phyloP scores from a whole-genome alignment of 148 eudicot species.

The Amaranthus hypochondriacus region DNA sequence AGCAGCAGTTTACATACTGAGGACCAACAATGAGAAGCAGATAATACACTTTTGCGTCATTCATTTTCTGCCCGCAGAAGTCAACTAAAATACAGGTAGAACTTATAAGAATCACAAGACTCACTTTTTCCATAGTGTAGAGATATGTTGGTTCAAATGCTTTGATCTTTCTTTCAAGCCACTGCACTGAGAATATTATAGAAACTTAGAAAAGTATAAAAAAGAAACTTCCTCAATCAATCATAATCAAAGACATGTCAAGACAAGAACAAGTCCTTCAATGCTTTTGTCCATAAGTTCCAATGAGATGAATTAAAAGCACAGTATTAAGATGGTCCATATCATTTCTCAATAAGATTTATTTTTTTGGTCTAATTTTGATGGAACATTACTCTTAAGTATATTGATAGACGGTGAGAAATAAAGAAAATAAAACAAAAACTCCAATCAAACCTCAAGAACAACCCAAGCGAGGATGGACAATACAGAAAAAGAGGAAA shows the following conservation, averaged over 20 bases:
- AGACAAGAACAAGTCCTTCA: background rate
- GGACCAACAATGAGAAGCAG: constrained; percentile 2
- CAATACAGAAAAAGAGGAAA: too few species aligned
- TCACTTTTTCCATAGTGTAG: constrained; percentile 86
- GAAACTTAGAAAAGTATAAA: constrained; percentile 23
- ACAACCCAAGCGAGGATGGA: too few species aligned
- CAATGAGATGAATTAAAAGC: too few species aligned
- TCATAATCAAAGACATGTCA: background rate
- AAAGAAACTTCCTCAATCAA: background rate
- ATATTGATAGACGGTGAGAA: too few species aligned
- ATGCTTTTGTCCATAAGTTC: background rate
- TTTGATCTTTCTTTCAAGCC: constrained; percentile 81
- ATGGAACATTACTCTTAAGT: too few species aligned
- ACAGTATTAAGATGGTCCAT: too few species aligned
- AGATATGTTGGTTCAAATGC: constrained; percentile 91
- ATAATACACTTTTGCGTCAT: background rate
- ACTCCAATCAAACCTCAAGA: too few species aligned
- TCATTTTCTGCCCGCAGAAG: background rate
- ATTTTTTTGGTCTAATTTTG: too few species aligned
- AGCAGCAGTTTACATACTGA: background rate
- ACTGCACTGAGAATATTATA: constrained; percentile 68
- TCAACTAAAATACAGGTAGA: background rate
- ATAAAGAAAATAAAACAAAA: too few species aligned
- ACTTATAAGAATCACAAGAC: background rate
- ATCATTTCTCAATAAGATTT: too few species aligned